Evolutionary conservation across 345 rosid species (phyloP).

Genomic region (Citrus trifoliata): DNA sequence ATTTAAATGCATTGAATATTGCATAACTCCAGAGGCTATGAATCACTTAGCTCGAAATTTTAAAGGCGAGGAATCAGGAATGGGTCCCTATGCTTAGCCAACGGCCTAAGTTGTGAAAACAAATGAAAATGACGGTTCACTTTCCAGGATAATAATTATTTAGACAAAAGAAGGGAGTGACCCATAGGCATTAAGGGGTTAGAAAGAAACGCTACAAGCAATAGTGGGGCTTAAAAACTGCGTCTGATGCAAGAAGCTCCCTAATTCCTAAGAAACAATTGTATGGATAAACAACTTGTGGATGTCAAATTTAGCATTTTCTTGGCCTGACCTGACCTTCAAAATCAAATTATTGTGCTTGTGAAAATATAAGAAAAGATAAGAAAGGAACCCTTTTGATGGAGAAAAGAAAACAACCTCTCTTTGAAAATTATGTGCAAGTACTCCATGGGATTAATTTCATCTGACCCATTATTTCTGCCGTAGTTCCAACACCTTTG

Average conservation of each 20-base stretch:
- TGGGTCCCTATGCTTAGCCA: no score
- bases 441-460: not conserved
- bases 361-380: not conserved
- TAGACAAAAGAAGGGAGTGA: not conserved
- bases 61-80: no score
- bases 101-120: no score
- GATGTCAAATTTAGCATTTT: not conserved
- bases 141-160: no score
- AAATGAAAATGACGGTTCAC: no score
- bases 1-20: no score
- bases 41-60: no score
- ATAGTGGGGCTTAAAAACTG: not conserved
- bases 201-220: not conserved
- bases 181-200: not conserved
- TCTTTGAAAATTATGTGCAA: not conserved
- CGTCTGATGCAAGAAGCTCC: not conserved
- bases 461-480: not conserved
- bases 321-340: not conserved
- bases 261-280: not conserved
- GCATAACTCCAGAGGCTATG: no score
- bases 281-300: not conserved
- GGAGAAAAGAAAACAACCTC: not conserved
- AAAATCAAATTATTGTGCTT: conserved; percentile 4
- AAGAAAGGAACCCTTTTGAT: not conserved
- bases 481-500: not conserved